Conservation (phyloP, 2,329 filamentous ascomycete species). For the Calonectria honghensis region DNA sequence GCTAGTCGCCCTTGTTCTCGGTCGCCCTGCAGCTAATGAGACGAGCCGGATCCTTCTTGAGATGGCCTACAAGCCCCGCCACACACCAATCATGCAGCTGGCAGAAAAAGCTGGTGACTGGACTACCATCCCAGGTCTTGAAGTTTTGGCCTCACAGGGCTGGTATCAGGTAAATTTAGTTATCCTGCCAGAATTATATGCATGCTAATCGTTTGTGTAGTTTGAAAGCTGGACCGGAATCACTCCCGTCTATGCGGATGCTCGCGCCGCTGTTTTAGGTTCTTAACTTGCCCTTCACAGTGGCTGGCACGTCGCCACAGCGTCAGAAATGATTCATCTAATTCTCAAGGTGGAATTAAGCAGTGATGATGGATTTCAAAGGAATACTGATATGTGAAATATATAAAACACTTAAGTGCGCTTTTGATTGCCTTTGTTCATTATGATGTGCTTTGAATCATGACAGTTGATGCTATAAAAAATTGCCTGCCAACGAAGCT, state of each 20-base stretch:
- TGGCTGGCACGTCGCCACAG: neutral
- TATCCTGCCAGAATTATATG: neutral
- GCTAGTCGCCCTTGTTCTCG: constrained; percentile 75
- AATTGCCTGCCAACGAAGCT: neutral
- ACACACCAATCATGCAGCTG: constrained; percentile 90
- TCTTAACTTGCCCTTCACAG: constrained; percentile 34
- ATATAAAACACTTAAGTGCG: neutral
- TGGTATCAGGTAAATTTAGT: constrained; percentile 82
- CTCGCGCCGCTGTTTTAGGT: constrained; percentile 76
- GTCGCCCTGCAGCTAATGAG: constrained; percentile 59
- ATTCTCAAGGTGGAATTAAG: neutral
- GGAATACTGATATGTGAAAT: neutral
- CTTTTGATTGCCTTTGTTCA: neutral
- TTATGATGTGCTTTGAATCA: neutral
- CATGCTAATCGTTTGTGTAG: constrained; percentile 62
- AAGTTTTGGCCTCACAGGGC: constrained; percentile 93
- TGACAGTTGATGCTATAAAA: neutral
- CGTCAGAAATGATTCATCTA: neutral
- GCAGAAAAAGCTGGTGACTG: constrained; percentile 83
- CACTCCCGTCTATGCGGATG: constrained; percentile 81
- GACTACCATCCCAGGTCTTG: constrained; percentile 89
- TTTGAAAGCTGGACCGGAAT: constrained; percentile 92
- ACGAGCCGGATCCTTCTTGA: constrained; percentile 82
- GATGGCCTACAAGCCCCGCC: constrained; percentile 95
- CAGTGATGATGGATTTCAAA: neutral